phyloP scores from a whole-genome alignment of 129 eudicot species.

The Kitagawia praeruptora region DNA sequence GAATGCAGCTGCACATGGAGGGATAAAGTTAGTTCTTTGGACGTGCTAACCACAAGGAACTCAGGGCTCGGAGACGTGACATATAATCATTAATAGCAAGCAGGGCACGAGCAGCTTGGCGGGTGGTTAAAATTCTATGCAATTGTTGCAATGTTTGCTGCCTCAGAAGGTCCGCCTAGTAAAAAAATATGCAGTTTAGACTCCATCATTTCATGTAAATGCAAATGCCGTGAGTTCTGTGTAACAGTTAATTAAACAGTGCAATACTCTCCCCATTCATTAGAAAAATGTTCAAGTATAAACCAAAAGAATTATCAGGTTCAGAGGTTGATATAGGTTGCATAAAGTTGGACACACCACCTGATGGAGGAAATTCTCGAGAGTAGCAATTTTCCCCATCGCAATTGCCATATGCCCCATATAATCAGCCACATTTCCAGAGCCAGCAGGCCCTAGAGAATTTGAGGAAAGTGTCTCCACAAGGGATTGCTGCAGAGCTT shows the following conservation, averaged over 20 bases:
- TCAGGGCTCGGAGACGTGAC: conserved; percentile 86
- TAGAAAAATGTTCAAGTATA: not conserved
- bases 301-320: not conserved
- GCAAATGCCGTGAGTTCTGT: not conserved
- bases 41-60: conserved; percentile 92
- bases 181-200: not conserved
- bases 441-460: conserved; percentile 41
- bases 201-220: not conserved
- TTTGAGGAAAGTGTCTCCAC: conserved; percentile 72
- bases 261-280: not conserved
- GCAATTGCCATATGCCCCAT: conserved; percentile 99
- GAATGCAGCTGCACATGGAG: not conserved
- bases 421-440: conserved; percentile 67
- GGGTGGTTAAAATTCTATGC: conserved; percentile 83
- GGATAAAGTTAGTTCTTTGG: conserved; percentile 45
- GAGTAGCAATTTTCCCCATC: conserved; percentile 85
- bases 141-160: conserved; percentile 86
- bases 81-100: conserved; percentile 74
- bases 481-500: conserved; percentile 91
- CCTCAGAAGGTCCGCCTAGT: conserved; percentile 86
- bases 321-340: not conserved
- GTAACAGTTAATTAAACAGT: not conserved
- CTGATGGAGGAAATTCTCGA: conserved; percentile 93
- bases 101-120: conserved; percentile 95
- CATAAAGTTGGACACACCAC: conserved; percentile 17